A percentile compares a stretch with the other conserved stretches of the same genome.
These are phyloP conservation scores for Aphanomyces astaci DNA, from an alignment of 352 stramenopile genomes.

Conservation along the genomic window DNA sequence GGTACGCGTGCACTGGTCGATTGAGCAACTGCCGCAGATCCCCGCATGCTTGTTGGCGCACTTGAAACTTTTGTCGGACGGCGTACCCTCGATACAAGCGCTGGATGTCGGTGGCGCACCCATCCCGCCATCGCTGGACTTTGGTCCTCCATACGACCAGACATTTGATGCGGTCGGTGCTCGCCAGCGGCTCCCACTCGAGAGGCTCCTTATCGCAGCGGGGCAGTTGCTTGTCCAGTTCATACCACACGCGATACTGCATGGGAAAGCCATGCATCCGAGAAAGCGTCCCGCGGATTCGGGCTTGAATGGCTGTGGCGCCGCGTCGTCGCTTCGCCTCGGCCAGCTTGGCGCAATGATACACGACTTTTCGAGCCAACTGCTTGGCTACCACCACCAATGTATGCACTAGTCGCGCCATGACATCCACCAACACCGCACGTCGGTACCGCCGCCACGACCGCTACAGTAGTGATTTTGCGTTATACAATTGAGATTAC, in stretches of 20 bases:
- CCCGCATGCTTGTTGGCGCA: not conserved
- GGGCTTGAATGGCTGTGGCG: not conserved
- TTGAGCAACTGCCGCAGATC: slow-evolving; percentile 6
- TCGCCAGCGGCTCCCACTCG: not conserved
- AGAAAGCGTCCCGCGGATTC: not conserved
- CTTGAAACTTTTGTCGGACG: not conserved
- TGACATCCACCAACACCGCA: not conserved
- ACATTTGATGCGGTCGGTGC: not conserved
- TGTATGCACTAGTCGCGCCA: not conserved
- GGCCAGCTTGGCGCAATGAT: not conserved
- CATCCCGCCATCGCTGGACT: not conserved
- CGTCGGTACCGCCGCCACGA: not conserved
- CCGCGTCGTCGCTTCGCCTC: not conserved
- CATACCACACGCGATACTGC: not conserved
- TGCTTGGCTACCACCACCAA: not conserved
- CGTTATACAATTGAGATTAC: too few relatives aligned
- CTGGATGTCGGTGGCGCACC: not conserved
- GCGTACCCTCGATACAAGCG: slow-evolving; percentile 3
- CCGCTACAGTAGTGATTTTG: too few relatives aligned
- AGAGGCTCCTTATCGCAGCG: not conserved
- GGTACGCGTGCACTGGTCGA: not conserved
- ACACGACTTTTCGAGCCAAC: not conserved
- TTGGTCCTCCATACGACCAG: not conserved
- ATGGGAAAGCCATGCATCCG: not conserved
- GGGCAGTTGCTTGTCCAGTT: not conserved